Evolutionary conservation across 805 yeast genomes (phyloP), one percentile per base, ranked within the genome.

Genomic region (Yarrowia yakushimensis): DNA sequence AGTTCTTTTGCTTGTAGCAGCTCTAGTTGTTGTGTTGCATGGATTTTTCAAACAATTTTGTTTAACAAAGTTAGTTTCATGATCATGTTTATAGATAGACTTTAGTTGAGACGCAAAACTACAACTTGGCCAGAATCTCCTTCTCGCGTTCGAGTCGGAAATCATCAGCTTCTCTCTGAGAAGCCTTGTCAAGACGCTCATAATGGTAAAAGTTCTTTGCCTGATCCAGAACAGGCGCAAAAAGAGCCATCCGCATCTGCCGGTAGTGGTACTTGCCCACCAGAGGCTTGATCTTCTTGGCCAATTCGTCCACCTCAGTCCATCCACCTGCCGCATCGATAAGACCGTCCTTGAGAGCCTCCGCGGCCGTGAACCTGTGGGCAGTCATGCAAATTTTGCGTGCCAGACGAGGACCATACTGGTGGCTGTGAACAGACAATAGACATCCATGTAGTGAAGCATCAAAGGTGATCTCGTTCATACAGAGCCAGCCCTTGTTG

Each of bases 381-480:
- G 74, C 78, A n/a, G 71, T 71, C 30, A 73, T 63, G 20, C 69
- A 69, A 39, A 72, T 70, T 59, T 69, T 68, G 31, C 71, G 73
- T 34, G 73, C 67, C 3, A 67, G 43, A 42, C 52, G 65, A 12
- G 68, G 63, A 11, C 77, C 74, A 18, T 65, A 67, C 48, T 73
- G 69, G 50, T 64, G 69, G 39, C 70, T 64, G 66, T 74, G 70
- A 8, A 75, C 68, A 12, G 70, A 65, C 67, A 75, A 67, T 71
- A 76, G 67, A 13, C 77, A 73, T 1, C 72, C 67, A 39, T 67
- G 67, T 25, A 75, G 66, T 22, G 75, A 74, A 2, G 78, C 74
- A 20, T 77, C 77, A 62, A 75, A 75, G 60, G 67, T 68, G 17
- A 75, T 57, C 66, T 75, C 78, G 66, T 75, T 75, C 73, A 75